phyloP scores from a whole-genome alignment of 108 stramenopile genomes.

The Aureococcus anophagefferens region DNA sequence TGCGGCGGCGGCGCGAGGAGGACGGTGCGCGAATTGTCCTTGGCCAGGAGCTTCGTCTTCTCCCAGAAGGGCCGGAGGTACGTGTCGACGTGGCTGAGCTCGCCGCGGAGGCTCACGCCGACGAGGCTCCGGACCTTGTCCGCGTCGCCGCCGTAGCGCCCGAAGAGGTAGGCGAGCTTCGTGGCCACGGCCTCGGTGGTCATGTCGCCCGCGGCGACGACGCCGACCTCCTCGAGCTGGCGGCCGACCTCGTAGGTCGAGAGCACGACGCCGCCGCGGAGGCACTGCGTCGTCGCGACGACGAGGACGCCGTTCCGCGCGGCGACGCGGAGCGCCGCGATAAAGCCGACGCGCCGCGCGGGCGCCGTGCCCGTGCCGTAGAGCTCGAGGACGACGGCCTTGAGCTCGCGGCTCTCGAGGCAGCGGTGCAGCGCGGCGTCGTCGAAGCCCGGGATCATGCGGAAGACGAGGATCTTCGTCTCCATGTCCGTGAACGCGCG shows the following conservation, averaged over 20 bases:
- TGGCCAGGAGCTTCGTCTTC: no score
- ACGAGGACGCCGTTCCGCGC: slow-evolving; percentile 55
- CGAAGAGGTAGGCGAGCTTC: slow-evolving; percentile 83
- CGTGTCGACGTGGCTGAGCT: slow-evolving; percentile 12
- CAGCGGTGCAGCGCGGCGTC: slow-evolving; percentile 56
- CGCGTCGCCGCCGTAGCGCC: slow-evolving; percentile 47
- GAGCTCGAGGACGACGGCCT: slow-evolving; percentile 77
- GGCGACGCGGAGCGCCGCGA: slow-evolving; percentile 20
- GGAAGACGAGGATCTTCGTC: slow-evolving; percentile 65
- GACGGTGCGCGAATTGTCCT: no score
- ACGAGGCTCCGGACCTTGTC: slow-evolving; percentile 56
- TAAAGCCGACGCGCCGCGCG: slow-evolving; percentile 30
- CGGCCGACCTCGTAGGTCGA: slow-evolving; percentile 82
- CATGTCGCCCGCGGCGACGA: slow-evolving; percentile 83
- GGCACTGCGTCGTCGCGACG: slow-evolving; percentile 85
- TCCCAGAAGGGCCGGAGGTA: no score
- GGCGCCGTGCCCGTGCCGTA: slow-evolving; percentile 94
- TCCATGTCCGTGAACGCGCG: slow-evolving; percentile 78
- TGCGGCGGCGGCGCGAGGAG: no score
- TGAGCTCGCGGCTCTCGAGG: slow-evolving; percentile 39
- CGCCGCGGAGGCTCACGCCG: slow-evolving; percentile 60
- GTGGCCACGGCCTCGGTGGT: slow-evolving; percentile 80
- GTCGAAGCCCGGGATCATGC: slow-evolving; percentile 86
- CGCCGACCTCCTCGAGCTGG: slow-evolving; percentile 63
- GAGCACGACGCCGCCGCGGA: slow-evolving; percentile 68